A percentile compares a stretch with the other conserved stretches of the same genome.
Evolutionary conservation across 805 yeast genomes (phyloP).

Genomic region (Blastobotrys chiropterorum): DNA sequence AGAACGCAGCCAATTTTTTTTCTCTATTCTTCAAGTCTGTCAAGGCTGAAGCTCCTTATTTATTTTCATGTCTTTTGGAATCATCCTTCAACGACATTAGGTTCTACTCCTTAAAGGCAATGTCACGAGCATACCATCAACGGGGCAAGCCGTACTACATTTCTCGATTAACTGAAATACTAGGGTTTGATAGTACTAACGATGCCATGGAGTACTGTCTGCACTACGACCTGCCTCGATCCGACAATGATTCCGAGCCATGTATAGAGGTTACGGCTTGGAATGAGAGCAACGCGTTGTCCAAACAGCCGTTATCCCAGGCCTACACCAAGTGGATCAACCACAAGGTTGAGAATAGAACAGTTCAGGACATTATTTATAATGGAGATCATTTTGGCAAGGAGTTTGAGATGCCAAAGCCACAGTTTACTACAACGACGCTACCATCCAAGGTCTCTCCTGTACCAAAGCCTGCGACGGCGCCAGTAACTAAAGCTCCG

Average conservation of each 20-base stretch:
- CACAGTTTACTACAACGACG: neutral
- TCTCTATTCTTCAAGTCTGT: conserved; percentile 47
- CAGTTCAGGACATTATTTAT: conserved; percentile 19
- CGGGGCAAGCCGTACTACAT: conserved; percentile 62
- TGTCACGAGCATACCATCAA: conserved; percentile 62
- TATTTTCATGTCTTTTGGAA: conserved; percentile 65
- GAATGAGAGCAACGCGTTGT: conserved; percentile 30
- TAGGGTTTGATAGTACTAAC: conserved; percentile 62
- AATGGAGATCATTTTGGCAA: neutral
- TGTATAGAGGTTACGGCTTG: conserved; percentile 41
- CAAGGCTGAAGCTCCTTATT: conserved; percentile 47
- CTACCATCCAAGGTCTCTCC: neutral
- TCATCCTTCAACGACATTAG: conserved; percentile 75
- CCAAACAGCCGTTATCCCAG: conserved; percentile 42
- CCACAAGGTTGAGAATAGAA: conserved; percentile 28
- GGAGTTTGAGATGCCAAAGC: neutral
- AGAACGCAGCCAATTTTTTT: conserved; percentile 57
- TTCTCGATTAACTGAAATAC: conserved; percentile 38
- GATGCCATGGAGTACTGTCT: conserved; percentile 52
- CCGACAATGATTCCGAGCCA: conserved; percentile 30
- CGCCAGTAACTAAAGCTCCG: neutral
- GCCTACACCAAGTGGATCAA: conserved; percentile 42
- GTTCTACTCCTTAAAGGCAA: conserved; percentile 60
- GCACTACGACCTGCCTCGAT: conserved; percentile 52
- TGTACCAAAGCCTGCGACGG: neutral